Evolutionary conservation across 352 stramenopile genomes (phyloP).

Genomic region (Globisporangium nagaii): DNA sequence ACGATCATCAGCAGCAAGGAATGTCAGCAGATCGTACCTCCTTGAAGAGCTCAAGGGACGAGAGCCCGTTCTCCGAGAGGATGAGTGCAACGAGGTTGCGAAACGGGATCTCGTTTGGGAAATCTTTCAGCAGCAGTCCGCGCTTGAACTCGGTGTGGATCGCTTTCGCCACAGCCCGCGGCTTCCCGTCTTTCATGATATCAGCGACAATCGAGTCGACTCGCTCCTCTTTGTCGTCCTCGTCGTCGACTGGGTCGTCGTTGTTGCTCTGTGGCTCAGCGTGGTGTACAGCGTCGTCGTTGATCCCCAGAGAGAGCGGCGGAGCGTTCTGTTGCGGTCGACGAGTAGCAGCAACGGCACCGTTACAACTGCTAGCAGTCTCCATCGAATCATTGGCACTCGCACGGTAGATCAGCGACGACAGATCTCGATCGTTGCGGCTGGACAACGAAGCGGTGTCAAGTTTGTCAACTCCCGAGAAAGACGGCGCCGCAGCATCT

Average conservation of each 20-base stretch:
- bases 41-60: conserved; percentile 44
- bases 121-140: conserved; percentile 36
- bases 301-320: not conserved
- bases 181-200: conserved; percentile 50
- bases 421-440: conserved; percentile 18
- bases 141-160: conserved; percentile 43
- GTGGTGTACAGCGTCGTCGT: not conserved
- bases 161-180: conserved; percentile 43
- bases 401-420: conserved; percentile 23
- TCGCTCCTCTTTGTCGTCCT: conserved; percentile 30
- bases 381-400: conserved; percentile 8
- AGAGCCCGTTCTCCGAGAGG: conserved; percentile 52
- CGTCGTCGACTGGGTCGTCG: conserved; percentile 22
- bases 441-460: conserved; percentile 3
- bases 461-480: not conserved
- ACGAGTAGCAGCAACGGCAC: not conserved
- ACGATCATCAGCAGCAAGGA: conserved; percentile 1
- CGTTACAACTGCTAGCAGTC: no score
- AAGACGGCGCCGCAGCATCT: conserved; percentile 1
- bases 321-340: not conserved
- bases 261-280: not conserved
- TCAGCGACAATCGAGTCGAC: conserved; percentile 40
- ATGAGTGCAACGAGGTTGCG: conserved; percentile 57
- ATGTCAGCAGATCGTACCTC: conserved; percentile 30
- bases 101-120: conserved; percentile 45